Conservation (phyloP, 2,329 filamentous ascomycete species). For the Acrodontium crateriforme region DNA sequence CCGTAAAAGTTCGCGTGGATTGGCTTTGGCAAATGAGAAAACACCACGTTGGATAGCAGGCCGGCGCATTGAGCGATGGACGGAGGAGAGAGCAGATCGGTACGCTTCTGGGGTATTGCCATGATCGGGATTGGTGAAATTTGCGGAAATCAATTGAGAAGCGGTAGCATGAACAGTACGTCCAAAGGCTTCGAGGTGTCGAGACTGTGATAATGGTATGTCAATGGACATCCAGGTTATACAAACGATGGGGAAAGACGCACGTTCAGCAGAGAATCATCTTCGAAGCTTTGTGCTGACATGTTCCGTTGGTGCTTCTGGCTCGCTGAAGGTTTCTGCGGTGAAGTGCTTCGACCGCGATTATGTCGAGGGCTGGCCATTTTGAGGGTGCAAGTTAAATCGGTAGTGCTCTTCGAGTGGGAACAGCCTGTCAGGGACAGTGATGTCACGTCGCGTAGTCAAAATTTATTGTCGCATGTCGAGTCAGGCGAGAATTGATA, state of each 20-base stretch:
- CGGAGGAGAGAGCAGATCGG: constrained; percentile 72
- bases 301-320: no score
- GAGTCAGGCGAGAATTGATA: no score
- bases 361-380: constrained; percentile 15
- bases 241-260: constrained; percentile 1
- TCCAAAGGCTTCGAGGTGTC: constrained; percentile 81
- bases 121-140: constrained; percentile 33
- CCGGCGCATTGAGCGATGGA: constrained; percentile 76
- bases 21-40: constrained; percentile 80
- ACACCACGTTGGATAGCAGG: constrained; percentile 77
- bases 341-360: constrained; percentile 18
- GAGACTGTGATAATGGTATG: no score
- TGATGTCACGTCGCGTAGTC: no score
- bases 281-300: constrained; percentile 5
- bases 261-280: constrained; percentile 13
- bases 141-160: constrained; percentile 57
- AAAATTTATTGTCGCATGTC: no score
- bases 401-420: no score
- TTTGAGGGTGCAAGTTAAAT: background rate
- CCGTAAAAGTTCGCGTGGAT: constrained; percentile 85
- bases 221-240: no score
- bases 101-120: constrained; percentile 49
- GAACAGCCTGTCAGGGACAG: no score
- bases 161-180: constrained; percentile 92
- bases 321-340: no score